Evolutionary conservation across 1,284 basidiomycete species (phyloP).

Genomic region (Ustilago vetiveriae): DNA sequence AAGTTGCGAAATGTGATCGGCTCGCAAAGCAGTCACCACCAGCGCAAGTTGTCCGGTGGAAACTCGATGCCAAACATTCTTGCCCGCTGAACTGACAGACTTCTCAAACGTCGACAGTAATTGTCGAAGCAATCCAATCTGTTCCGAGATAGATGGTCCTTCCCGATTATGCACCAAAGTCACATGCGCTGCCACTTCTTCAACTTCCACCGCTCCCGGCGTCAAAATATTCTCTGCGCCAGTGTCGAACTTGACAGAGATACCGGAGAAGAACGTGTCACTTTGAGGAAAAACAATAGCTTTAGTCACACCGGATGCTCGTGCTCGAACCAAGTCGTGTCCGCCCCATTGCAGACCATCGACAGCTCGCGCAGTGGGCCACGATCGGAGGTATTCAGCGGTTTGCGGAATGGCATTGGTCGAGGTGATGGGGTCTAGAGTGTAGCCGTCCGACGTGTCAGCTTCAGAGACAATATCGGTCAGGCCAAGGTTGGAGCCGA

Average conservation of each 20-base stretch:
- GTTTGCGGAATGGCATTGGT: conserved; percentile 10
- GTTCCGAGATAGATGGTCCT: conserved; percentile 73
- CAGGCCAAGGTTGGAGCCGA: conserved; percentile 54
- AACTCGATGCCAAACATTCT: conserved; percentile 36
- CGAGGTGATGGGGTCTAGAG: conserved; percentile 19
- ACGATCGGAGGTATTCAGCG: conserved; percentile 13
- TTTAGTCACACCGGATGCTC: conserved; percentile 73
- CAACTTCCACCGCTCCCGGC: conserved; percentile 74
- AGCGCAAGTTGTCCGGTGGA: conserved; percentile 73
- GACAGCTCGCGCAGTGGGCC: conserved; percentile 40
- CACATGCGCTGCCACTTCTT: conserved; percentile 78
- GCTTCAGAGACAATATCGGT: conserved; percentile 56
- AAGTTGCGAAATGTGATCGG: conserved; percentile 79
- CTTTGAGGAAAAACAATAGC: conserved; percentile 70
- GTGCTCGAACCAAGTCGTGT: conserved; percentile 64
- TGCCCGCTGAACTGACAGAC: conserved; percentile 70
- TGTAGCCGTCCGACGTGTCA: conserved; percentile 46
- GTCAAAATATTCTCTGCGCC: conserved; percentile 69
- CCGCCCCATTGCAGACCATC: conserved; percentile 58
- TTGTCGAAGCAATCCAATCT: conserved; percentile 76
- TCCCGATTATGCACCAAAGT: conserved; percentile 70
- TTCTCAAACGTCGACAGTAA: conserved; percentile 70
- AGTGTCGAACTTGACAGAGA: conserved; percentile 45
- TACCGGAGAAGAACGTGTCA: conserved; percentile 72
- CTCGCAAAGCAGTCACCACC: conserved; percentile 77